These are phyloP conservation scores for Arabidopsis arenosa DNA, from an alignment of 345 rosid genomes.

Conservation along the genomic window DNA sequence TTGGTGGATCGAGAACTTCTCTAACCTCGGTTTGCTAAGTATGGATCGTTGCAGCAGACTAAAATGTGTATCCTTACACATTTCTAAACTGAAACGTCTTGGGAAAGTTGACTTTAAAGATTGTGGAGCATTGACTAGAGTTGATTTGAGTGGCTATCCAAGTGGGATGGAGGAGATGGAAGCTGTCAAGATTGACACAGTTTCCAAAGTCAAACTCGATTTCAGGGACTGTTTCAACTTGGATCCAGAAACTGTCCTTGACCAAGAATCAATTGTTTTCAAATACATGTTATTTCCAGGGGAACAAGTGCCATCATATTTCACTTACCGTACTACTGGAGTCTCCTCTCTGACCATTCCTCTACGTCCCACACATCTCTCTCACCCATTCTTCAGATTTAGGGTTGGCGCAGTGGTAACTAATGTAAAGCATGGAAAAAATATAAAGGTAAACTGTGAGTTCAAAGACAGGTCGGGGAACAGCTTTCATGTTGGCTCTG, in stretches of 20 bases:
- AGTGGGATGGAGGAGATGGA: too few relatives aligned
- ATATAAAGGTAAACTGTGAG: neutral
- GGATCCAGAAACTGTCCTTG: conserved; percentile 2
- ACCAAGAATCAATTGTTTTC: neutral
- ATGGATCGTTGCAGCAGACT: neutral
- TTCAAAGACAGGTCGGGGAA: neutral
- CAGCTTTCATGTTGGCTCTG: neutral
- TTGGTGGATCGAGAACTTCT: neutral
- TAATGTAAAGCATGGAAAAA: neutral
- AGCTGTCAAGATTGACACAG: too few relatives aligned
- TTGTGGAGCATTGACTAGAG: neutral
- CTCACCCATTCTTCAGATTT: neutral
- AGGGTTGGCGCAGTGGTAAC: neutral
- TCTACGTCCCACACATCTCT: neutral
- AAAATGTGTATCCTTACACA: neutral
- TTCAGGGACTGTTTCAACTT: neutral
- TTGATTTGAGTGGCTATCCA: neutral
- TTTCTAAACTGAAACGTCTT: neutral
- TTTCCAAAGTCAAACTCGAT: too few relatives aligned
- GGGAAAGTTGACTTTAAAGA: neutral
- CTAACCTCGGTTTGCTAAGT: accelerated
- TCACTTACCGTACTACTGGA: neutral
- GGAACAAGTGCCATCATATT: conserved; percentile 7
- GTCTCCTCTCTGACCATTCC: neutral
- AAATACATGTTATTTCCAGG: neutral